Conservation (phyloP, 2,329 filamentous ascomycete genomes). For the Fusarium protoensiforme region DNA sequence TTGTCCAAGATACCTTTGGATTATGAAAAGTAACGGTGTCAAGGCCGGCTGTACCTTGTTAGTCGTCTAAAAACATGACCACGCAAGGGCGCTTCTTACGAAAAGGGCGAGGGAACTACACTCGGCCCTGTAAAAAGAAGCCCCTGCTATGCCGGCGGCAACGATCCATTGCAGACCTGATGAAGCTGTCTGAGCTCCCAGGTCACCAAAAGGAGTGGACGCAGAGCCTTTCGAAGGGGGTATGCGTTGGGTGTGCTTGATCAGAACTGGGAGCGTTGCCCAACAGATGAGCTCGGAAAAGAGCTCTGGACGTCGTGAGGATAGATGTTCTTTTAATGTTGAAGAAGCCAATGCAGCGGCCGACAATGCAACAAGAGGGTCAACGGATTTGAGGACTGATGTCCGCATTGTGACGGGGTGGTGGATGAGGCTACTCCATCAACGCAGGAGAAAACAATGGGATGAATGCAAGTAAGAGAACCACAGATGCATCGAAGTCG, state of each 20-base stretch:
- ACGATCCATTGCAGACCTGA: slow-evolving; percentile 19
- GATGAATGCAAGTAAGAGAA: not conserved
- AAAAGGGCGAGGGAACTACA: not conserved
- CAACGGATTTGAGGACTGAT: not conserved
- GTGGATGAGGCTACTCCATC: not conserved
- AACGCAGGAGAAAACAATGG: not conserved
- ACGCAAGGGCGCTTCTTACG: slow-evolving; percentile 5
- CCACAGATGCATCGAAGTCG: not conserved
- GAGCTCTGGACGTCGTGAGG: slow-evolving; percentile 40
- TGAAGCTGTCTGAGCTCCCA: not conserved
- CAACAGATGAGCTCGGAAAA: slow-evolving; percentile 49
- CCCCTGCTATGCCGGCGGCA: slow-evolving; percentile 1
- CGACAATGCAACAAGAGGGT: slow-evolving; percentile 2
- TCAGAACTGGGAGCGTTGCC: slow-evolving; percentile 42
- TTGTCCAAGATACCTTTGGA: slow-evolving; percentile 4
- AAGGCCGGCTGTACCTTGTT: slow-evolving; percentile 33
- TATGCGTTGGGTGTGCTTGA: not conserved
- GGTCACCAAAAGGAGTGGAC: not conserved
- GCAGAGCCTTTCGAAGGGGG: not conserved
- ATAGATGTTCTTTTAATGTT: slow-evolving; percentile 30
- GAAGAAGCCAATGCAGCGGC: slow-evolving; percentile 42
- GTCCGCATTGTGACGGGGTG: not conserved
- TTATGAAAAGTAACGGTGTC: slow-evolving; percentile 36
- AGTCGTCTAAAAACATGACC: not conserved
- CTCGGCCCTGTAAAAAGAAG: slow-evolving; percentile 32